These are phyloP conservation scores for Wickerhamiella brachini DNA, from an alignment of 805 yeast species.

Conservation along the genomic window DNA sequence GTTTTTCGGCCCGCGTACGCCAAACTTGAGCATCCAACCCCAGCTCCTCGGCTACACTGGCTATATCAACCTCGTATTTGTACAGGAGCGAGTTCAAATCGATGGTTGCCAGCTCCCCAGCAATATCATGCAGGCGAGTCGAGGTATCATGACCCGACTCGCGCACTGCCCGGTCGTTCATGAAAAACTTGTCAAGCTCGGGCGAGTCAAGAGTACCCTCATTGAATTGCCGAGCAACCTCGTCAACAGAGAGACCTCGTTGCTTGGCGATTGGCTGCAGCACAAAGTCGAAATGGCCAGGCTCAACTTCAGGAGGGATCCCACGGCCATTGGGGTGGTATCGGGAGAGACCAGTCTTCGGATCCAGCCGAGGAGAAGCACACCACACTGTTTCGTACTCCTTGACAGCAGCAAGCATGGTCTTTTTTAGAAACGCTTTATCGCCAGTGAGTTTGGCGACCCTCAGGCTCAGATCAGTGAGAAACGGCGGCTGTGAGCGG, in stretches of 20 bases:
- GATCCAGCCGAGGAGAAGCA: conserved; percentile 58
- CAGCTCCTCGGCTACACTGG: conserved; percentile 43
- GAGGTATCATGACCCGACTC: conserved; percentile 96
- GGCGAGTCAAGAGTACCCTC: conserved; percentile 55
- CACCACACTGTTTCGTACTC: conserved; percentile 81
- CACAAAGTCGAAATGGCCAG: conserved; percentile 68
- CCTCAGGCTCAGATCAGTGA: conserved; percentile 79
- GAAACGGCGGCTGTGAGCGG: conserved; percentile 92
- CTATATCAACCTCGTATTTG: conserved; percentile 83
- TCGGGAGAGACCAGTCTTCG: conserved; percentile 63
- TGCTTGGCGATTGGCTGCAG: conserved; percentile 56
- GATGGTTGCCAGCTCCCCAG: conserved; percentile 81
- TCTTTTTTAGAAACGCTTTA: conserved; percentile 43
- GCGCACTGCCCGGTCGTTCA: conserved; percentile 88
- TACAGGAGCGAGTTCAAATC: conserved; percentile 76
- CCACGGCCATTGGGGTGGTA: conserved; percentile 86
- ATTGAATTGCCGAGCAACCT: conserved; percentile 60
- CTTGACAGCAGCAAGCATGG: conserved; percentile 66
- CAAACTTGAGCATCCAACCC: conserved; percentile 42
- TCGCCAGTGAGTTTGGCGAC: conserved; percentile 39
- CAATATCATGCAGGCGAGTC: conserved; percentile 76
- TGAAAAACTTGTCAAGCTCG: conserved; percentile 70
- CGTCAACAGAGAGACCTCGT: conserved; percentile 40
- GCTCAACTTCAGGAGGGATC: conserved; percentile 94
- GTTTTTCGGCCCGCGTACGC: conserved; percentile 39